Evolutionary conservation across 1,284 basidiomycete species (phyloP).

Genomic region (Blastosporella zonata): DNA sequence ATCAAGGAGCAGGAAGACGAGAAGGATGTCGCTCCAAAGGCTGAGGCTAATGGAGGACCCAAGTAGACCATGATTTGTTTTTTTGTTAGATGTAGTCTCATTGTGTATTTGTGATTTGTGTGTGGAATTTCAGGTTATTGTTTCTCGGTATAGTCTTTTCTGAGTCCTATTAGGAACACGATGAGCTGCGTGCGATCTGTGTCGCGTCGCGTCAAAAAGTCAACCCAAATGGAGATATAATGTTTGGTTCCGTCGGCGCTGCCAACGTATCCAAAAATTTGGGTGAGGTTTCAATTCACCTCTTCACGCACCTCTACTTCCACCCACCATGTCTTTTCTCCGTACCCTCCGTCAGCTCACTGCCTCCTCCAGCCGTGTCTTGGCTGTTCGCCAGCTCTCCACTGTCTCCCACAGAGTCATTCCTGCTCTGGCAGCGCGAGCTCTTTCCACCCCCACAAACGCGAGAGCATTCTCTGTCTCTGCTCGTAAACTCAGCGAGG

Average conservation of each 20-base stretch:
- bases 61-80: too few relatives aligned
- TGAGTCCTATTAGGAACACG: too few relatives aligned
- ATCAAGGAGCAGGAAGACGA: background rate
- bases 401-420: conserved; percentile 17
- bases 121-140: too few relatives aligned
- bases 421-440: conserved; percentile 16
- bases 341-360: conserved; percentile 43
- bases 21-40: background rate
- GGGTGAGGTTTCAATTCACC: conserved; percentile 5
- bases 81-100: too few relatives aligned
- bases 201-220: background rate
- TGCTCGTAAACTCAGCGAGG: conserved; percentile 52
- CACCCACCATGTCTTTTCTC: conserved; percentile 36
- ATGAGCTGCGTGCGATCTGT: too few relatives aligned
- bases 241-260: conserved; percentile 9
- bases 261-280: conserved; percentile 16
- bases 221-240: background rate
- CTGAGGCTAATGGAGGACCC: background rate
- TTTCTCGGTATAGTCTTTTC: too few relatives aligned
- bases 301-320: background rate
- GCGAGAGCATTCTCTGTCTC: conserved; percentile 58
- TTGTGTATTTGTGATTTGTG: too few relatives aligned
- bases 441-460: conserved; percentile 15
- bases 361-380: conserved; percentile 25
- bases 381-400: conserved; percentile 23